A percentile compares a stretch with the other conserved stretches of the same genome.
Conservation (phyloP, 2,329 filamentous ascomycete species). For the Madurella mycetomatis region DNA sequence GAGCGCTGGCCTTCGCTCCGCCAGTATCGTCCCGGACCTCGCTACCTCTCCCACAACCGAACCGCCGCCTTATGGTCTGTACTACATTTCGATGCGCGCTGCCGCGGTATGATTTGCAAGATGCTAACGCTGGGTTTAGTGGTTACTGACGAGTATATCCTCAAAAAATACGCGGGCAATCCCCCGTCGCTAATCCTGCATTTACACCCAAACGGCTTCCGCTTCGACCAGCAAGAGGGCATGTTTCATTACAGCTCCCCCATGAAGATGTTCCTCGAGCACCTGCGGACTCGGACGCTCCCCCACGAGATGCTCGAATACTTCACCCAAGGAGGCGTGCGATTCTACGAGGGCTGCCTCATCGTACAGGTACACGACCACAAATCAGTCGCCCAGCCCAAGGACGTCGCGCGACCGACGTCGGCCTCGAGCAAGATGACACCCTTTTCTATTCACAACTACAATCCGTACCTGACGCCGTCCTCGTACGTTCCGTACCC, state of each 20-base stretch:
- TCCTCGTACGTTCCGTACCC: slow-evolving; percentile 80
- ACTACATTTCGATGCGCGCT: background rate
- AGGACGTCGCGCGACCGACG: slow-evolving; percentile 52
- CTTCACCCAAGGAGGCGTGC: slow-evolving; percentile 64
- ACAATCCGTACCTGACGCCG: slow-evolving; percentile 83
- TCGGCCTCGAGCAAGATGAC: slow-evolving; percentile 57
- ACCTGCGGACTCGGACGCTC: slow-evolving; percentile 69
- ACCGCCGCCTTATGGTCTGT: slow-evolving; percentile 51
- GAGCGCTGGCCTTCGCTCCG: slow-evolving; percentile 47
- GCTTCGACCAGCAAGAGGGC: slow-evolving; percentile 90
- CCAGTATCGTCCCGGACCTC: slow-evolving; percentile 44
- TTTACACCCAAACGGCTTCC: slow-evolving; percentile 78
- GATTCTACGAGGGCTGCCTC: slow-evolving; percentile 90
- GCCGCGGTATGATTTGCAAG: background rate
- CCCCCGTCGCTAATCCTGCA: slow-evolving; percentile 84
- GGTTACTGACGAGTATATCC: slow-evolving; percentile 65
- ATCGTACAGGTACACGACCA: slow-evolving; percentile 95
- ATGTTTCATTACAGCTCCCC: slow-evolving; percentile 90
- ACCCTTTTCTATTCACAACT: slow-evolving; percentile 86
- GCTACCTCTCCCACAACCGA: slow-evolving; percentile 36
- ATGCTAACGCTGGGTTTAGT: slow-evolving; percentile 22
- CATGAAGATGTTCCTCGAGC: slow-evolving; percentile 77
- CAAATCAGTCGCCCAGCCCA: slow-evolving; percentile 59
- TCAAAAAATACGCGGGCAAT: slow-evolving; percentile 65
- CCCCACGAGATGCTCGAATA: slow-evolving; percentile 86